Evolutionary conservation across 75 land plant genomes (phyloP), one percentile per base, ranked within the genome.

Genomic region (Ceratopteris richardii): DNA sequence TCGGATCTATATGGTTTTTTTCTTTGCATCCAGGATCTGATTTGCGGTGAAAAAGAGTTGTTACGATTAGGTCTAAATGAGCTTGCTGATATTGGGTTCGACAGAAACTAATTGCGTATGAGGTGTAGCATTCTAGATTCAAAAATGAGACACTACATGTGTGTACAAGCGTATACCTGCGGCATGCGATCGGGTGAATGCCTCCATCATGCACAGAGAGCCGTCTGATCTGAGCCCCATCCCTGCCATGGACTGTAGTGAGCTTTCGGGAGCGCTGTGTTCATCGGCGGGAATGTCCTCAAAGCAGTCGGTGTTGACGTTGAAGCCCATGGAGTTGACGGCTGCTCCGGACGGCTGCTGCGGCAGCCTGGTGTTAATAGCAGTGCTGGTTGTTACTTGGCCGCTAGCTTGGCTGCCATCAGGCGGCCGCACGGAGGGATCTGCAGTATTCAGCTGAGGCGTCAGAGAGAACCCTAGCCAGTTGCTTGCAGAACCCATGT

Each of bases 381-480:
- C 14, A 40, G 12, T 40, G 48, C 48, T 46, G 48, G 4, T 20
- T 7, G 7, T 33, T 9, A 33, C 37, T 33, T 33, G 37, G n/a
- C 14, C 12, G 21, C 48, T 46, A 3, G 12, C 21, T 5, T 46
- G 48, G 48, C 48, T 46, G 4, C 21, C 48, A 46, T 46, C 48
- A 46, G 48, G 48, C 14, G 42, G n/a, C n/a, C n/a, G n/a, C 37
- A 3, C 37, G 7, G 9, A 3, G 9, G 3, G 37, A 33, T 33
- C 48, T 14, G 17, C 48, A 46, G 4, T 46, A 20, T 46, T 46
- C 4, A n/a, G 21, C 48, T n/a, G 14, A 46, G n/a, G 48, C 4
- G n/a, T 46, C 4, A 46, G 14, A 5, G 48, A 46, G 48, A 46
- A 46, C 21, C 48, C 48, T 46, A 46, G 21, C 48, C 48, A 46